Evolutionary conservation across 768 basidiomycete species (phyloP), one percentile per base, ranked within the genome.

Genomic region (Sistotremastrum niveocremeum): DNA sequence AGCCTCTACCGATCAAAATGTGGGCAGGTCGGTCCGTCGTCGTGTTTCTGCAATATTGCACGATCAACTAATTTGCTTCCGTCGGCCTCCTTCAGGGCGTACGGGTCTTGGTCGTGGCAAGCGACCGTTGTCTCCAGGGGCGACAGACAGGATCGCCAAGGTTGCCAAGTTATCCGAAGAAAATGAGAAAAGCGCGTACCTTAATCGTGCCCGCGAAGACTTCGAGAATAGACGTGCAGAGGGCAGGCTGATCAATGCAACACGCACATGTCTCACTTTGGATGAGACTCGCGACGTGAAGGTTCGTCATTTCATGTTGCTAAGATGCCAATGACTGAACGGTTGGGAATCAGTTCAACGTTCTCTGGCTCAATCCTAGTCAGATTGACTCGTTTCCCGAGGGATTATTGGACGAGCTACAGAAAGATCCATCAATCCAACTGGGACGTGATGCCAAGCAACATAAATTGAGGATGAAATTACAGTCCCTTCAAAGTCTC

Each of bases 211-310:
- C 3, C 70, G 77, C 47, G 71, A 73, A 48, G 84, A 84, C 49
- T 89, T 84, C 56, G 79, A 84, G 56, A 81, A 84, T 48, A 70
- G 78, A 44, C 77, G 78, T 4, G 84, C 84, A 11, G 81, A 84
- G 55, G 76, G 73, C 5, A 71, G 77, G 54, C 71, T 91, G 37
- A 66, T 68, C 60, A 74, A 76, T 35, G 81, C 84, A 20, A 83
- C 81, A 58, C 74, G 71, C 38, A 90, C 88, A 7, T 88, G 87
- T 54, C 56, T 61, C 40, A 77, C 74, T 28, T 66, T 91, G 10
- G 88, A 91, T 61, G 86, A 86, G 58, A 72, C 76, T 56, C 69
- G 71, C 7, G 83, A 77, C 39, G 76, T 76, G 54, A 60, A 72
- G 64, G 83, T 82, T 48, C 52, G 79, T 63, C 34, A 44, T 54